Percentiles rank a stretch among this genome's conserved stretches.
phyloP scores from a whole-genome alignment of 2,329 filamentous ascomycete genomes.

The Penicillium sp. region DNA sequence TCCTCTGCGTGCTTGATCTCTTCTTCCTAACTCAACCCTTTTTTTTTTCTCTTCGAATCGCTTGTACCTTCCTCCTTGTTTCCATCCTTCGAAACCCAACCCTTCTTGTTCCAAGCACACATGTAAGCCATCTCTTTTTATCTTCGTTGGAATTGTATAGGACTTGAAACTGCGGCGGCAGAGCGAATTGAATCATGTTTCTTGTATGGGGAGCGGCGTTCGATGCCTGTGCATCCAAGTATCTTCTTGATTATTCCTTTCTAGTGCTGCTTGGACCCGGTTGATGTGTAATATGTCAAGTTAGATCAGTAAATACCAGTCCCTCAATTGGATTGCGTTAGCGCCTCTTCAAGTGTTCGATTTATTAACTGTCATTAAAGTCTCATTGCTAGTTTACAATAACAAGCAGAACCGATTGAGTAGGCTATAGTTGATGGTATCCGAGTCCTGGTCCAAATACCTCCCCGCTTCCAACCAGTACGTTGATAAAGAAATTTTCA shows the following conservation, averaged over 20 bases:
- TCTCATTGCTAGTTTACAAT: neutral
- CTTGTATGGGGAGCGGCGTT: conserved; percentile 4
- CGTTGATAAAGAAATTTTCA: too few relatives aligned
- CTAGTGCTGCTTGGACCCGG: neutral
- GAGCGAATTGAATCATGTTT: conserved; percentile 18
- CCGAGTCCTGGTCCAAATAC: too few relatives aligned
- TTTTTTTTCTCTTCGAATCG: conserved; percentile 13
- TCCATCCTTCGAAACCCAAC: conserved; percentile 12
- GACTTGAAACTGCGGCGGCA: conserved; percentile 13
- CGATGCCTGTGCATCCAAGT: conserved; percentile 11
- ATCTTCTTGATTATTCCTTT: neutral
- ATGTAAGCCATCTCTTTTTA: conserved; percentile 5
- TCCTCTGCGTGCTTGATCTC: conserved; percentile 12
- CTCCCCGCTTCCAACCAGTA: too few relatives aligned
- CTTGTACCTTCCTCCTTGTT: conserved; percentile 20
- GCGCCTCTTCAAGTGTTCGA: neutral
- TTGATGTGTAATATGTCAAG: neutral
- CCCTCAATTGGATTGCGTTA: neutral
- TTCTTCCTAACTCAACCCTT: conserved; percentile 1
- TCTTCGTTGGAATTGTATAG: conserved; percentile 22
- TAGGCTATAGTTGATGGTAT: neutral
- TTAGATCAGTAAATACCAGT: neutral
- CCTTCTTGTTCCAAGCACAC: conserved; percentile 6
- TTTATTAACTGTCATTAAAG: neutral
- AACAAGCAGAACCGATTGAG: neutral